Conservation (phyloP, 192 early-diverging fungal species). For the Podila clonocystis region DNA sequence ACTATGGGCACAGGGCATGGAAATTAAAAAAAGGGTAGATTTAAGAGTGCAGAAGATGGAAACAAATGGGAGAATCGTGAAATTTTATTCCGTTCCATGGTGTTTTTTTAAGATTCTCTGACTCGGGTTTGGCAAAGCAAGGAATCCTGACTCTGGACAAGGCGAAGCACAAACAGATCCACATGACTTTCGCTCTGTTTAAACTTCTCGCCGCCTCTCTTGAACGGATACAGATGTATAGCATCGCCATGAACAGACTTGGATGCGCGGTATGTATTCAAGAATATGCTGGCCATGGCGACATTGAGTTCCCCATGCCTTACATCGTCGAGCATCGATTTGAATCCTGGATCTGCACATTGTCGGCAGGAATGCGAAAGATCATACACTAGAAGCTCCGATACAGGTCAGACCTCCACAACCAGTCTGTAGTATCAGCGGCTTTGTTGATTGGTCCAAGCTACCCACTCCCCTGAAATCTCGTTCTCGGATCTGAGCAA, state of each 20-base stretch:
- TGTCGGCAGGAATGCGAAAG: slow-evolving; percentile 13
- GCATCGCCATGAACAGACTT: not conserved
- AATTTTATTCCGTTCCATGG: too few relatives aligned
- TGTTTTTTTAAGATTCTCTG: too few relatives aligned
- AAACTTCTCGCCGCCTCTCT: not conserved
- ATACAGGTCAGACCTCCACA: slow-evolving; percentile 14
- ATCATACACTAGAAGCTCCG: slow-evolving; percentile 4
- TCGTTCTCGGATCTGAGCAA: too few relatives aligned
- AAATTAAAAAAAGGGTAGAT: too few relatives aligned
- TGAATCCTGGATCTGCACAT: slow-evolving; percentile 6
- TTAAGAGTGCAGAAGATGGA: too few relatives aligned
- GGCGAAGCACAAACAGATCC: too few relatives aligned
- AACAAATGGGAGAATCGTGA: too few relatives aligned
- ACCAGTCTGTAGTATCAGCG: slow-evolving; percentile 6
- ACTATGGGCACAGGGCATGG: too few relatives aligned
- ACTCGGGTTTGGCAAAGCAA: too few relatives aligned
- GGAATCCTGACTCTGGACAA: too few relatives aligned
- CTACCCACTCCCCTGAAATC: too few relatives aligned
- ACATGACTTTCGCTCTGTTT: too few relatives aligned
- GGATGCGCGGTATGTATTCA: not conserved
- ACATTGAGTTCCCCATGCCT: not conserved
- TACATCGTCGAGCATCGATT: slow-evolving; percentile 5
- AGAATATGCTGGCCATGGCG: not conserved
- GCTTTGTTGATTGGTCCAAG: slow-evolving; percentile 17
- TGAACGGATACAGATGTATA: slow-evolving; percentile 4